Evolutionary conservation across 2,329 filamentous ascomycete species (phyloP).

Genomic region (Gremmenia infestans): DNA sequence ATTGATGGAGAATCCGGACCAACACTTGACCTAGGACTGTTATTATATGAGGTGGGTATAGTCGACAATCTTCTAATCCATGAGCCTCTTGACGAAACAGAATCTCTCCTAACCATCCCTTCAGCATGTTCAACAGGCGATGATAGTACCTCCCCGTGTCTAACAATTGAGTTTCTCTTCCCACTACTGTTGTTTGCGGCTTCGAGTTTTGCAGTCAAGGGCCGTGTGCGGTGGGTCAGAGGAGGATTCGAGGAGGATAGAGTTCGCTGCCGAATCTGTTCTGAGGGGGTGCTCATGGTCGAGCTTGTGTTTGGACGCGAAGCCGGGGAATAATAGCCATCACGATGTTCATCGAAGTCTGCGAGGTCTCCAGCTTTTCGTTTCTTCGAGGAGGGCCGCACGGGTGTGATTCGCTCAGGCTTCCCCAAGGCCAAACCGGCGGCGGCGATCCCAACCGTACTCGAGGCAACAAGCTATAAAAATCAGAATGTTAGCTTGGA

Average conservation of each 20-base stretch:
- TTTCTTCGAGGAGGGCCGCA: conserved; percentile 28
- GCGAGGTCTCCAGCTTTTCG: conserved; percentile 23
- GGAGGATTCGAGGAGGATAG: conserved; percentile 16
- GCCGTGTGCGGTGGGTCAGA: conserved; percentile 12
- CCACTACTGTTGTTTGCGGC: conserved; percentile 17
- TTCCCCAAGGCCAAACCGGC: conserved; percentile 31
- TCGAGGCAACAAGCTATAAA: conserved; percentile 32
- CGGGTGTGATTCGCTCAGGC: conserved; percentile 24
- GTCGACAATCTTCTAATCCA: conserved; percentile 70
- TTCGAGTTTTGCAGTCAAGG: conserved; percentile 21
- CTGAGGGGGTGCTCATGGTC: conserved; percentile 22
- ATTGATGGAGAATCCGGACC: conserved; percentile 62
- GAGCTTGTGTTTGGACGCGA: conserved; percentile 29
- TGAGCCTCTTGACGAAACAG: conserved; percentile 57
- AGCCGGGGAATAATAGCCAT: conserved; percentile 18
- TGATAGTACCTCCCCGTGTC: conserved; percentile 19
- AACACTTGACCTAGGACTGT: conserved; percentile 59
- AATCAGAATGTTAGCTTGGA: conserved; percentile 3
- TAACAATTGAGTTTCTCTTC: conserved; percentile 22
- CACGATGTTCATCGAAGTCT: conserved; percentile 19
- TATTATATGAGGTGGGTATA: conserved; percentile 59
- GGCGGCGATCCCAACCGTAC: conserved; percentile 33
- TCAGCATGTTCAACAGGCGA: conserved; percentile 14
- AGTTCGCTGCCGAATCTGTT: conserved; percentile 10
- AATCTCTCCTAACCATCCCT: conserved; percentile 40